These are phyloP conservation scores for Penicillium sclerotiorum DNA, from an alignment of 2,329 filamentous ascomycete genomes.

Conservation along the genomic window DNA sequence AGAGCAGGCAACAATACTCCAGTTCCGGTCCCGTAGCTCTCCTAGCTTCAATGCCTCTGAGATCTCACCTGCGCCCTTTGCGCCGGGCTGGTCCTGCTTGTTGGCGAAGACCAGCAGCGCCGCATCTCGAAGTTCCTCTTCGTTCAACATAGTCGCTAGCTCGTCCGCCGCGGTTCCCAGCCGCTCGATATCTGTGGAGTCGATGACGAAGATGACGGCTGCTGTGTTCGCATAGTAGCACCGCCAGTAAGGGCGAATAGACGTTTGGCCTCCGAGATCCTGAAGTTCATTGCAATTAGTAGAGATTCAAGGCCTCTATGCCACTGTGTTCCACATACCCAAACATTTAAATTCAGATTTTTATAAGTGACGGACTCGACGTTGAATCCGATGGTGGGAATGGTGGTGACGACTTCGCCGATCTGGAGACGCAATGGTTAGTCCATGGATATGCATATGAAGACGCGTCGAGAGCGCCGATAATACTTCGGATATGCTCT, in stretches of 20 bases:
- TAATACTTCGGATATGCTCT: background rate
- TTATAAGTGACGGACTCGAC: constrained; percentile 98
- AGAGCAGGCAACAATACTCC: constrained; percentile 98
- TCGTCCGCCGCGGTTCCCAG: constrained; percentile 91
- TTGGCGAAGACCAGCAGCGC: constrained; percentile 95
- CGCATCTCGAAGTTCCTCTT: constrained; percentile 93
- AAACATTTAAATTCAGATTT: constrained; percentile 98
- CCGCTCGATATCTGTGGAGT: constrained; percentile 95
- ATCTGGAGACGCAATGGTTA: constrained; percentile 61
- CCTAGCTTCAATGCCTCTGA: constrained; percentile 88
- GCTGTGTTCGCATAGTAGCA: constrained; percentile 99
- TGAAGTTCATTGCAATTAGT: constrained; percentile 35
- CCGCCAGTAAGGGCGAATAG: constrained; percentile 96
- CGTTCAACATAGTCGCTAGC: constrained; percentile 90
- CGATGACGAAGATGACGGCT: constrained; percentile 97
- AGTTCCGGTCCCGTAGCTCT: constrained; percentile 93
- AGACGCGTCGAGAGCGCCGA: background rate
- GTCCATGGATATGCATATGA: constrained; percentile 5
- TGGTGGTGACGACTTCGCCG: constrained; percentile 97
- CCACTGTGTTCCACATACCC: constrained; percentile 61
- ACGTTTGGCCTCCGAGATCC: constrained; percentile 97
- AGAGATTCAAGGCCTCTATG: background rate
- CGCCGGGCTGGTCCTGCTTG: constrained; percentile 97
- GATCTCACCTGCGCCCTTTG: constrained; percentile 95
- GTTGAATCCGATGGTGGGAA: constrained; percentile 99